These are phyloP conservation scores for Candolleomyces eurysporus DNA, from an alignment of 768 basidiomycete species.

Conservation along the genomic window DNA sequence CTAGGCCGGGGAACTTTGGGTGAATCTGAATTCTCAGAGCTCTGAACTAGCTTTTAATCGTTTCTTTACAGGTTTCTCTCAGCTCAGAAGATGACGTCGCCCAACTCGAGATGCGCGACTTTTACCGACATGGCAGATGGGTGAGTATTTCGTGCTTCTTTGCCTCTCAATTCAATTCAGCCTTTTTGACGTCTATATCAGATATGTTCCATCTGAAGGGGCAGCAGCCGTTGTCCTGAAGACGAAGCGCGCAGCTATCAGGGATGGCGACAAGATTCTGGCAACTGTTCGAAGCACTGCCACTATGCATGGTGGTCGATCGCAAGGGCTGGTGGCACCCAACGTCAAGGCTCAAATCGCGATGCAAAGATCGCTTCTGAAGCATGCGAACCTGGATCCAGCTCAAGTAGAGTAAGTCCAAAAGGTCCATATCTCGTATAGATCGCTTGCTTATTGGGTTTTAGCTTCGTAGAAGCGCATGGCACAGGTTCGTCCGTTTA, in stretches of 20 bases:
- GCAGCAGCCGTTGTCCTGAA: slow-evolving; percentile 33
- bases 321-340: slow-evolving; percentile 35
- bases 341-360: slow-evolving; percentile 29
- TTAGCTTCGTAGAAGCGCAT: slow-evolving; percentile 34
- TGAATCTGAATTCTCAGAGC: slow-evolving; percentile 1
- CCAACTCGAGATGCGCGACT: slow-evolving; percentile 32
- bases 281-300: slow-evolving; percentile 29
- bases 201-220: slow-evolving; percentile 36
- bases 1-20: slow-evolving; percentile 31
- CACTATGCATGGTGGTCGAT: slow-evolving; percentile 31
- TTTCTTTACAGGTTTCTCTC: slow-evolving; percentile 23
- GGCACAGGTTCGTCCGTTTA: slow-evolving; percentile 26
- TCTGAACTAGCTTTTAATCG: not conserved
- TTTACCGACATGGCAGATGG: slow-evolving; percentile 34
- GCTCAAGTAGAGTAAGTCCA: slow-evolving; percentile 32
- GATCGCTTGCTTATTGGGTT: not conserved
- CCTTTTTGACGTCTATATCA: slow-evolving; percentile 8
- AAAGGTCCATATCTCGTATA: not conserved
- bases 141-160: slow-evolving; percentile 14
- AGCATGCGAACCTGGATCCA: slow-evolving; percentile 25
- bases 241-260: slow-evolving; percentile 29
- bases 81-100: slow-evolving; percentile 32
- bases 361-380: slow-evolving; percentile 28
- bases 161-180: not conserved
- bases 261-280: slow-evolving; percentile 33